phyloP scores from a whole-genome alignment of 306 rosid species.

The Myrica gale region DNA sequence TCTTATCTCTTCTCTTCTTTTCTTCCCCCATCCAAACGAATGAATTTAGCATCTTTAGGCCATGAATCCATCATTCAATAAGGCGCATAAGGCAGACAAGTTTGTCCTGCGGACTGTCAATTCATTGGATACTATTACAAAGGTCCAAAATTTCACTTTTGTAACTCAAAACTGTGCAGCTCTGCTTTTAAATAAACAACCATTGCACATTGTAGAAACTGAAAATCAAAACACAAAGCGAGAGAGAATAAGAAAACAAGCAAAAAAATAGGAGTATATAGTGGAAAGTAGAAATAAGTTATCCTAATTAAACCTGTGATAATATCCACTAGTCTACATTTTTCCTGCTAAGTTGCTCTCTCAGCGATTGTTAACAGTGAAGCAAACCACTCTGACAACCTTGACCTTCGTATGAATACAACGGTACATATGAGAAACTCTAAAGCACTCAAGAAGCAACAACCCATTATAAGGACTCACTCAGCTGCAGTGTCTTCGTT shows the following conservation, averaged over 20 bases:
- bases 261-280: slow-evolving; percentile 7
- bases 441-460: slow-evolving; percentile 19
- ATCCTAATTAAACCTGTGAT: slow-evolving; percentile 40
- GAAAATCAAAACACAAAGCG: neutral
- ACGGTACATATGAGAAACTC: slow-evolving; percentile 25
- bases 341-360: slow-evolving; percentile 34
- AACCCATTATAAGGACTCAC: slow-evolving; percentile 26
- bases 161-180: neutral
- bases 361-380: slow-evolving; percentile 3
- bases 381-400: slow-evolving; percentile 32
- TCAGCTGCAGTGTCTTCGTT: slow-evolving; percentile 66
- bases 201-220: slow-evolving; percentile 8
- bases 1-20: no score
- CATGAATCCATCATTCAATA: neutral
- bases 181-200: neutral
- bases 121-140: neutral
- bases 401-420: slow-evolving; percentile 15
- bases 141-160: no score
- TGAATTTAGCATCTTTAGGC: neutral
- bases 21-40: no score
- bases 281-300: slow-evolving; percentile 37
- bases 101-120: neutral
- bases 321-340: slow-evolving; percentile 40
- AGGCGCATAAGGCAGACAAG: neutral
- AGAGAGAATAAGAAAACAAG: neutral